Base-by-base conservation (phyloP, 768 basidiomycete species). In the Phylloporus sp. region DNA sequence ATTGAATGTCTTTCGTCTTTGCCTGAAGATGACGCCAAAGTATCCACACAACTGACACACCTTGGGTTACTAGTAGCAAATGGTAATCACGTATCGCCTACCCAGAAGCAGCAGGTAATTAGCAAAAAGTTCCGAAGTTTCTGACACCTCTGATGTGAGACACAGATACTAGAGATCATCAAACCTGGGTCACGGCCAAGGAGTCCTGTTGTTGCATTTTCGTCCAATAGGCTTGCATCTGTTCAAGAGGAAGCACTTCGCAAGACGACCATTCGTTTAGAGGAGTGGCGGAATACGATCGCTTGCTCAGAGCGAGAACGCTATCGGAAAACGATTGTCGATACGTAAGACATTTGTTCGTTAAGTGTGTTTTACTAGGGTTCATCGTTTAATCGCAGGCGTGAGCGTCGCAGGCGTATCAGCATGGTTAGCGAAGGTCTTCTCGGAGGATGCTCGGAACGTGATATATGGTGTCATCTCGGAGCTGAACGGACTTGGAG, bases 391-490 rank as follows among this genome's bases (percentile, higher is more conserved):
- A 22, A 23, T 44, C 11, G 26, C 53, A 94, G 93, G 49, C 84
- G 84, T 22, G 92, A 95, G 63, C 79, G 82, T 55, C 78, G 86
- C 54, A 80, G 88, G 45, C 88, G 89, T 59, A 73, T 87, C 20
- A 73, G 80, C 3, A 69, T 74, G 10, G 63, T 87, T 39, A 73
- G 77, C 27, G 82, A 85, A 45, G 87, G 86, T 78, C 73, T 80
- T 0, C 68, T 80, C 35, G 61, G 81, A 9, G 70, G 88, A 22
- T 81, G 81, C 2, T 82, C 83, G 0, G 94, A 95, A 63, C 79
- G 89, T 20, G 92, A 92, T 0, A 63, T 95, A 12, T 95, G 94
- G 93, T 82, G 85, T 2, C 76, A 79, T 39, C 67, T 76, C 15
- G 73, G 73, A 35, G 70, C 62, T 3, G 70, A 72, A 22, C 70